These are phyloP conservation scores for Hanseniaspora uvarum DNA, from an alignment of 1,139 yeast species.

Conservation along the genomic window DNA sequence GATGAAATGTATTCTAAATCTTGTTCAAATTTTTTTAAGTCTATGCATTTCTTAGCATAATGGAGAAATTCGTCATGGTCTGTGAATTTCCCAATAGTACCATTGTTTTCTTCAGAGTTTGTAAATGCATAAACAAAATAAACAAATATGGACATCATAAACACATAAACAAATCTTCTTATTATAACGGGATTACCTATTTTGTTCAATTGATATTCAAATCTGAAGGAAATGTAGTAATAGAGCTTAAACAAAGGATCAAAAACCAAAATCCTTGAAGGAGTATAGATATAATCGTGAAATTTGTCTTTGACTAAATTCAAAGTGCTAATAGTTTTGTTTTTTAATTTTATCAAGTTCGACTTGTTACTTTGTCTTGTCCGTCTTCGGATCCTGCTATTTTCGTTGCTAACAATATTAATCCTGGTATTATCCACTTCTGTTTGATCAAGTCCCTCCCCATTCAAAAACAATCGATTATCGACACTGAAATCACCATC, in stretches of 20 bases:
- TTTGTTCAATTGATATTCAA: slow-evolving; percentile 50
- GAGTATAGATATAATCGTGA: slow-evolving; percentile 21
- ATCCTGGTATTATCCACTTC: neutral
- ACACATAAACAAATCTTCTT: slow-evolving; percentile 62
- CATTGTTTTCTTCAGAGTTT: slow-evolving; percentile 41
- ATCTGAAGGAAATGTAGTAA: slow-evolving; percentile 33
- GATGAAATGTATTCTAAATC: slow-evolving; percentile 67
- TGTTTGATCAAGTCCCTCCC: neutral
- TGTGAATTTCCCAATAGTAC: slow-evolving; percentile 50
- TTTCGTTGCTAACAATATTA: neutral
- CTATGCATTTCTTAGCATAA: slow-evolving; percentile 44
- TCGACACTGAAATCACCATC: slow-evolving; percentile 6
- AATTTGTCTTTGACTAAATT: slow-evolving; percentile 15
- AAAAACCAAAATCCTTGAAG: slow-evolving; percentile 23
- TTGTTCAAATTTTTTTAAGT: slow-evolving; percentile 51
- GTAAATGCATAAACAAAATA: slow-evolving; percentile 46
- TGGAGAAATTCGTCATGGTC: slow-evolving; percentile 45
- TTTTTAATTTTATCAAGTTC: slow-evolving; percentile 19
- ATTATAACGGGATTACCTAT: slow-evolving; percentile 81
- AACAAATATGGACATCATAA: slow-evolving; percentile 48
- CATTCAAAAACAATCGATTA: neutral
- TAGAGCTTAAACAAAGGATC: slow-evolving; percentile 27
- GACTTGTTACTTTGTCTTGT: slow-evolving; percentile 1
- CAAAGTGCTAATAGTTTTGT: slow-evolving; percentile 20
- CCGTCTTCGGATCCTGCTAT: slow-evolving; percentile 4